A percentile compares a stretch with the other conserved stretches of the same genome.
Conservation (phyloP, 1,284 basidiomycete species). For the Rhodotorula sp. region DNA sequence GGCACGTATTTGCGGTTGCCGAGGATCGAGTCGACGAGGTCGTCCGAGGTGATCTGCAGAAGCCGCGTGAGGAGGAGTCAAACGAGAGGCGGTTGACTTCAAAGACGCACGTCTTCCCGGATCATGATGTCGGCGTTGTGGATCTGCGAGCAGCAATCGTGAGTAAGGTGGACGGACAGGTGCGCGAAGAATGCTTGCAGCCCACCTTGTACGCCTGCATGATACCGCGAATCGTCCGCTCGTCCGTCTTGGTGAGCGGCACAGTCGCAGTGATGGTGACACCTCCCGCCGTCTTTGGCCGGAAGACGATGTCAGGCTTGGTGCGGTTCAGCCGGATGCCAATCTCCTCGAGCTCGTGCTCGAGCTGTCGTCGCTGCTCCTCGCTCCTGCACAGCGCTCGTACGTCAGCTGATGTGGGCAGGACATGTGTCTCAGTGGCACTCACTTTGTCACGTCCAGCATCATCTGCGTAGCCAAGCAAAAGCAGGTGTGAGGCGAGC, state of each 20-base stretch:
- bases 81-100: not conserved
- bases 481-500: not conserved
- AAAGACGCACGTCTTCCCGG: slow-evolving; percentile 78
- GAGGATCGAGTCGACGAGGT: slow-evolving; percentile 95
- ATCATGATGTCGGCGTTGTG: slow-evolving; percentile 98
- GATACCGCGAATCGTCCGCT: slow-evolving; percentile 74
- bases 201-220: slow-evolving; percentile 36
- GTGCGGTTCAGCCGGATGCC: slow-evolving; percentile 90
- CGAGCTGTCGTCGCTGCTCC: slow-evolving; percentile 82
- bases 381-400: slow-evolving; percentile 58
- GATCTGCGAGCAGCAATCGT: slow-evolving; percentile 54
- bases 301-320: slow-evolving; percentile 70
- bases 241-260: slow-evolving; percentile 91
- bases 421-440: not conserved
- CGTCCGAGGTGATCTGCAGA: slow-evolving; percentile 83
- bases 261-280: slow-evolving; percentile 57
- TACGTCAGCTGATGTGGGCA: not conserved
- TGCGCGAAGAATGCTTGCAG: too few species aligned
- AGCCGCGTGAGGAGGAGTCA: slow-evolving; percentile 4
- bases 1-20: slow-evolving; percentile 90
- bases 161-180: too few species aligned
- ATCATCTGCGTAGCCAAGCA: slow-evolving; percentile 60
- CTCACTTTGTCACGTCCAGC: slow-evolving; percentile 86
- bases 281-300: slow-evolving; percentile 40
- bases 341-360: slow-evolving; percentile 92